Evolutionary conservation across 371 early-diverging fungal genomes (phyloP), one percentile per base, ranked within the genome.

Genomic region (Mortierella sp.): DNA sequence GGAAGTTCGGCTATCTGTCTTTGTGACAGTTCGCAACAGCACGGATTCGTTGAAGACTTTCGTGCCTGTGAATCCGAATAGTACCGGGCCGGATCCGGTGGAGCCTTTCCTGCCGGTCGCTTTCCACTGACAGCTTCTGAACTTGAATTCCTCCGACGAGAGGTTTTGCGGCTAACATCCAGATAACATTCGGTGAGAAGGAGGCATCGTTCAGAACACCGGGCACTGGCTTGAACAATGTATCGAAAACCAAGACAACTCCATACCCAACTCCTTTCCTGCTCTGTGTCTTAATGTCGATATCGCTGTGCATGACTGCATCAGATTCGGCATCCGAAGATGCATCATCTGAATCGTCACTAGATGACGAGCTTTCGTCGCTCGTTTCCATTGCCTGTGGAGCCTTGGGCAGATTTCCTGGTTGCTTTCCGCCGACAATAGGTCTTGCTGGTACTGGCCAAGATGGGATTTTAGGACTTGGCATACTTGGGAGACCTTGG

Each of bases 381-480:
- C 67, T 67, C 37, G 59, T 74, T n/a, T 52, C 63, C 19, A 59
- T 27, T 21, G 29, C 45, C 3, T 48, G 40, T 10, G 74, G 60
- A 2, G 59, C 56, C 12, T 52, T 63, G 14, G 74, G 74, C 21
- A 74, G 31, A 49, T 74, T 74, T 47, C 74, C 74, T 12, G 68
- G 74, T 19, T 67, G 74, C 57, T 74, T 74, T 19, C 74, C 74
- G 46, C 74, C 74, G 0, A 53, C 63, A 10, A 51, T 25, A 40
- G 45, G 54, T 24, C 74, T 57, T 37, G 50, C 22, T 24, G 68
- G 64, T 13, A 47, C 49, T 41, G 74, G 68, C 74, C 74, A 74
- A 13, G 74, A 17, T 2, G 74, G 74, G 13, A 74, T 60, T 7
- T 67, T 67, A 27, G 74, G 74, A 34, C 74, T 74, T 57, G 60